Evolutionary conservation across 345 rosid species (phyloP), one percentile per base, ranked within the genome.

Genomic region (Erucastrum elatum): DNA sequence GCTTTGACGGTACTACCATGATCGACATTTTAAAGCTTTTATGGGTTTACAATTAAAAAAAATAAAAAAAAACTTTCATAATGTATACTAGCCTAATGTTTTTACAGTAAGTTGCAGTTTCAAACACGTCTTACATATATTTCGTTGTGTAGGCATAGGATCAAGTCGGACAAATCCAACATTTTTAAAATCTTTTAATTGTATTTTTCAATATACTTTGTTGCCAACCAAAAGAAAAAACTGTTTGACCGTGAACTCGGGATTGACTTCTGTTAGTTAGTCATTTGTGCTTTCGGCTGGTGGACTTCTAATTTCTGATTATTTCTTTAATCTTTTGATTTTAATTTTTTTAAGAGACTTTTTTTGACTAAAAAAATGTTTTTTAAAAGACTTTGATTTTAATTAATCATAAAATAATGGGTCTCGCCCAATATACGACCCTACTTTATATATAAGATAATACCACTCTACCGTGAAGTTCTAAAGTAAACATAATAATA

Each of bases 201-300:
- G 21, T 21, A 21, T 51, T 4, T 51, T 53, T 16, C 56, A 15
- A 17, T 21, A 21, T 69, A 56, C 33, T 56, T 71, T 35, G 25
- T 37, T 21, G 13, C 9, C 9, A 56, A 56, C 55, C 39, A 7
- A 59, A 53, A 15, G 21, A 21, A 58, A 71, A 59, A 59, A 34
- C 56, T 34, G 55, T 21, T 71, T 61, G 44, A 72, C 30, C 44
- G 6, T 72, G 15, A 71, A 37, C 8, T 55, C 8, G 11, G 64
- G 12, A 29, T 72, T 44, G 60, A 72, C 59, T 61, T 72, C 0
- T 15, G 5, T 27, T 56, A 44, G 10, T 37, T n/a, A 16, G 31
- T 73, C 61, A 6, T n/a, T 3, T 46, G 33, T 73, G 76, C 69
- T 46, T 72, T 72, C 60, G 60, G 76, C 68, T 62, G 35, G 66